These are phyloP conservation scores for Rhizoclosmatium sp. DNA, from an alignment of 192 early-diverging fungal species.

Conservation along the genomic window DNA sequence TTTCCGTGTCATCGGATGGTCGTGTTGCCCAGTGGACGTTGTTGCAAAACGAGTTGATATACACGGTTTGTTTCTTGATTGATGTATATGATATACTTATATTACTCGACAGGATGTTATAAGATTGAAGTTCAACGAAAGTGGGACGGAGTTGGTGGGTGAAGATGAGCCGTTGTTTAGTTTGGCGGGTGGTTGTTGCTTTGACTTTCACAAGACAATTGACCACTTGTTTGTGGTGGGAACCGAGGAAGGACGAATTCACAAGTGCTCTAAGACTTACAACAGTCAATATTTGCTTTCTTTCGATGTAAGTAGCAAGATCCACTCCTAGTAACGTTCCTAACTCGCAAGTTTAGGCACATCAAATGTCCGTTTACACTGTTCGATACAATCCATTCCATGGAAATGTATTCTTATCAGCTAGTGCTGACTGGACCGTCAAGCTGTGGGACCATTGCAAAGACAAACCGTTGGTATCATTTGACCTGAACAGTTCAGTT, in stretches of 20 bases:
- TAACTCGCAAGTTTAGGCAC: slow-evolving; percentile 48
- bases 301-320: slow-evolving; percentile 56
- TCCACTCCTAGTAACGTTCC: not conserved
- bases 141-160: slow-evolving; percentile 13
- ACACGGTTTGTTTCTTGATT: slow-evolving; percentile 46
- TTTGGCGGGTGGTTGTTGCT: slow-evolving; percentile 66
- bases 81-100: not conserved
- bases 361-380: slow-evolving; percentile 69
- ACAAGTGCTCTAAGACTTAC: slow-evolving; percentile 70
- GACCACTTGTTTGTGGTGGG: slow-evolving; percentile 71
- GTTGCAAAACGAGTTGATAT: slow-evolving; percentile 64
- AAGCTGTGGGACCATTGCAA: slow-evolving; percentile 69
- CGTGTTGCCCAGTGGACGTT: slow-evolving; percentile 68
- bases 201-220: slow-evolving; percentile 66
- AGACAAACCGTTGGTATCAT: slow-evolving; percentile 62
- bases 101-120: slow-evolving; percentile 44
- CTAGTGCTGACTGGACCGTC: slow-evolving; percentile 68
- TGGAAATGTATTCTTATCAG: slow-evolving; percentile 61
- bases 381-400: slow-evolving; percentile 68
- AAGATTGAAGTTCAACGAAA: slow-evolving; percentile 39
- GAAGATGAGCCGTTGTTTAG: slow-evolving; percentile 60
- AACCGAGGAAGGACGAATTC: slow-evolving; percentile 67
- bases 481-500: slow-evolving; percentile 63
- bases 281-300: slow-evolving; percentile 63
- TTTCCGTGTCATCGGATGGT: slow-evolving; percentile 67